phyloP scores from a whole-genome alignment of 2,329 filamentous ascomycete species.

The Penicillium vulpinum region DNA sequence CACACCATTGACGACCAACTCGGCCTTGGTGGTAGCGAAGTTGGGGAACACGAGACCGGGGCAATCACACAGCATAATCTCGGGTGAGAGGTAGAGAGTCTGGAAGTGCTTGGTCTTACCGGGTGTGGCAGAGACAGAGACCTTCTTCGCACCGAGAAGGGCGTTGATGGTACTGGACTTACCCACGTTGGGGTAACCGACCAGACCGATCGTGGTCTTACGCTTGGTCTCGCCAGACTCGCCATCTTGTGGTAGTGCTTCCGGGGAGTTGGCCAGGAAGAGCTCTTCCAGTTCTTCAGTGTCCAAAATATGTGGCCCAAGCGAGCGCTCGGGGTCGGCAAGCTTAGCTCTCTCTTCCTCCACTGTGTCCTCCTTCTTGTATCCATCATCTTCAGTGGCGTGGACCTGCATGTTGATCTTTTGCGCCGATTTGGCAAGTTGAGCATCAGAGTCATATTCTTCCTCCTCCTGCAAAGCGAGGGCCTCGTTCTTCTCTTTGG shows the following conservation, averaged over 20 bases:
- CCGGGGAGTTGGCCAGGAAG: conserved; percentile 74
- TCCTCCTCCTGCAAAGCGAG: conserved; percentile 54
- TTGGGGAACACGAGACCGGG: conserved; percentile 98
- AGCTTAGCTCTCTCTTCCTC: conserved; percentile 18
- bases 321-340: conserved; percentile 40
- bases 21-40: conserved; percentile 93
- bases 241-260: conserved; percentile 46
- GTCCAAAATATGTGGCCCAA: conserved; percentile 73
- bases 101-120: conserved; percentile 99
- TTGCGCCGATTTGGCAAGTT: conserved; percentile 49
- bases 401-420: conserved; percentile 46
- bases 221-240: conserved; percentile 49
- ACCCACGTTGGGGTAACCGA: conserved; percentile 97
- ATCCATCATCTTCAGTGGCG: conserved; percentile 28
- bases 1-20: conserved; percentile 92
- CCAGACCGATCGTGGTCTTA: conserved; percentile 87
- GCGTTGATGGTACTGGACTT: conserved; percentile 99
- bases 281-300: conserved; percentile 90
- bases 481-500: conserved; percentile 83
- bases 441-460: conserved; percentile 36
- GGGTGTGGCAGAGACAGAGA: conserved; percentile 93
- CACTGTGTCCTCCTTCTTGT: conserved; percentile 30
- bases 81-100: conserved; percentile 88
- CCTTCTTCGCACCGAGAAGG: conserved; percentile 96
- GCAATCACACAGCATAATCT: conserved; percentile 93